Conservation (phyloP, 805 yeast genomes). For the Candida multigemmis region DNA sequence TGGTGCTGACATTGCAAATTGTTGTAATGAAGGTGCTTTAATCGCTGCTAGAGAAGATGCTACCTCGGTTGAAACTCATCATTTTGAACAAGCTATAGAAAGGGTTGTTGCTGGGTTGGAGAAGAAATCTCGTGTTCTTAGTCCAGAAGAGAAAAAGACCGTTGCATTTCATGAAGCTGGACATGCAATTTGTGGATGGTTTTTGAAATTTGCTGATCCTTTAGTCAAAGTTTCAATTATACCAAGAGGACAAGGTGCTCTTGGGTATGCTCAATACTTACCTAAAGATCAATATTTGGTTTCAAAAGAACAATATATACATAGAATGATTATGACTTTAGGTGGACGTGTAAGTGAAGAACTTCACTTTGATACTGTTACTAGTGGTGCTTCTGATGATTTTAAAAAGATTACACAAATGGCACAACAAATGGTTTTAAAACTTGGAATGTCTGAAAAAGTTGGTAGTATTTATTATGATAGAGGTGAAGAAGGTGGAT, state of each 20-base stretch:
- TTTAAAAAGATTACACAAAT: constrained; percentile 91
- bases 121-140: constrained; percentile 74
- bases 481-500: constrained; percentile 39
- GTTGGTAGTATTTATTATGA: constrained; percentile 76
- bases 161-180: constrained; percentile 99
- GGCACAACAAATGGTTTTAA: constrained; percentile 89
- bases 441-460: constrained; percentile 82
- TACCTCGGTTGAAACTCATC: constrained; percentile 57
- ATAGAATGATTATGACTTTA: constrained; percentile 92
- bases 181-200: constrained; percentile 99
- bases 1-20: constrained; percentile 97
- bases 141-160: constrained; percentile 77
- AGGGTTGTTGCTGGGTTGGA: constrained; percentile 96
- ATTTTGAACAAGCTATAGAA: constrained; percentile 95
- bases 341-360: constrained; percentile 98
- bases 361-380: constrained; percentile 81
- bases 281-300: constrained; percentile 87
- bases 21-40: constrained; percentile 94
- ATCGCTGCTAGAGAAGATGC: constrained; percentile 87
- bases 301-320: constrained; percentile 67
- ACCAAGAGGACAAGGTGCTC: constrained; percentile 94
- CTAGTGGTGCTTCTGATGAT: constrained; percentile 95
- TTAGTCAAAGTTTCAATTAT: constrained; percentile 90
- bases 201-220: constrained; percentile 83
- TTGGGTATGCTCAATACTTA: constrained; percentile 95